A percentile compares a stretch with the other conserved stretches of the same genome.
phyloP scores from a whole-genome alignment of 805 yeast genomes.

The Debaryomyces prosopidis region DNA sequence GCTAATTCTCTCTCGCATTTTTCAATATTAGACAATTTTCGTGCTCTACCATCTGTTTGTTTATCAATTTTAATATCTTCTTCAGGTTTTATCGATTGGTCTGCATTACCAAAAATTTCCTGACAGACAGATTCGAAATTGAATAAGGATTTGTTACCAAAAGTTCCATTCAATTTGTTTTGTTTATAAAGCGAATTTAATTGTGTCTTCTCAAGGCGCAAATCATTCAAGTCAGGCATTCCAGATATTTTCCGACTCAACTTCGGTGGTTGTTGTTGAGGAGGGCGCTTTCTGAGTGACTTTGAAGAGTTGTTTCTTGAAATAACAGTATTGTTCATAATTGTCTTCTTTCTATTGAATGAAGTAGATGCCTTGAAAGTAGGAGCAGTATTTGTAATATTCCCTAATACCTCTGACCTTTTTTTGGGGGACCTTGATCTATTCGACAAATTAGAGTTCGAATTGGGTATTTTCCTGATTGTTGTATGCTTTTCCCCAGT shows the following conservation, averaged over 20 bases:
- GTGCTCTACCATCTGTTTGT: not conserved
- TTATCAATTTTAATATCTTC: not conserved
- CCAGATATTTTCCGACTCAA: conserved; percentile 18
- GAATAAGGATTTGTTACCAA: conserved; percentile 23
- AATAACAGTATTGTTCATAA: conserved; percentile 24
- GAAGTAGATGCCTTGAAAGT: conserved; percentile 41
- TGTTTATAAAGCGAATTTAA: not conserved
- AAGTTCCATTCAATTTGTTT: conserved; percentile 9
- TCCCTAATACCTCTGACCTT: conserved; percentile 21
- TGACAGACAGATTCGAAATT: conserved; percentile 34
- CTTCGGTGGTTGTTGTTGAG: conserved; percentile 11
- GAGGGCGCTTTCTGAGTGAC: conserved; percentile 14
- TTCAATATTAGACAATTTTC: conserved; percentile 4
- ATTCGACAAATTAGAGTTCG: conserved; percentile 19
- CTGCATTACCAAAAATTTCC: conserved; percentile 21
- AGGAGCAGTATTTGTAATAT: conserved; percentile 32
- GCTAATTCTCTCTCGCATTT: conserved; percentile 20
- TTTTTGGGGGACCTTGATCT: conserved; percentile 12
- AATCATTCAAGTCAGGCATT: conserved; percentile 12
- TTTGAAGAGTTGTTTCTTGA: conserved; percentile 22
- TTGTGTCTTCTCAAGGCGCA: not conserved
- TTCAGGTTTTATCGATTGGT: not conserved
- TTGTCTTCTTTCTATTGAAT: conserved; percentile 33
- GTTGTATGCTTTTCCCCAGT: conserved; percentile 27
- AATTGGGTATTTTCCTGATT: conserved; percentile 18